phyloP scores from a whole-genome alignment of 1,139 yeast genomes.

The Sugiyamaella japonica region DNA sequence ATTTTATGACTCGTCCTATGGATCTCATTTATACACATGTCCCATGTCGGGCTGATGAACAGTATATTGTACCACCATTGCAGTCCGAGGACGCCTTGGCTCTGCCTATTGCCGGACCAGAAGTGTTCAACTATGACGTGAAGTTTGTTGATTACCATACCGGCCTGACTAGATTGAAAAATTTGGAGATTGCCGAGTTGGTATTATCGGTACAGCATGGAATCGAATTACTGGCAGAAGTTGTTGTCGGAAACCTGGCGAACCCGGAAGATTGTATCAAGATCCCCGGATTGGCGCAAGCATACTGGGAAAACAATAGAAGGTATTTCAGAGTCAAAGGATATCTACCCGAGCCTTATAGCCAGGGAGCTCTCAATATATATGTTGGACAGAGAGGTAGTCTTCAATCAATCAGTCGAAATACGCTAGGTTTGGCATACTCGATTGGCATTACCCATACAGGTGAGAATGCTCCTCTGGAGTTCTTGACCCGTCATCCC shows the following conservation, averaged over 20 bases:
- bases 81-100: constrained; percentile 76
- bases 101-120: constrained; percentile 82
- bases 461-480: constrained; percentile 59
- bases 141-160: constrained; percentile 69
- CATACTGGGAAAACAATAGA: constrained; percentile 64
- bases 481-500: constrained; percentile 73
- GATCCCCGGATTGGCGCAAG: constrained; percentile 64
- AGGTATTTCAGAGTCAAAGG: constrained; percentile 81
- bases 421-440: constrained; percentile 59
- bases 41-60: constrained; percentile 75
- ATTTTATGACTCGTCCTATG: constrained; percentile 75
- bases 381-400: constrained; percentile 63
- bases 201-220: constrained; percentile 70
- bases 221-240: constrained; percentile 63
- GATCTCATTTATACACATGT: constrained; percentile 80
- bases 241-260: constrained; percentile 35
- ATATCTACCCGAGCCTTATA: constrained; percentile 63
- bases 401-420: constrained; percentile 56
- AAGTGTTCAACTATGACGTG: constrained; percentile 62
- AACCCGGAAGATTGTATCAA: constrained; percentile 43
- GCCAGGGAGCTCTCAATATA: constrained; percentile 72
- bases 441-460: constrained; percentile 76
- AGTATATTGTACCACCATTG: constrained; percentile 82
- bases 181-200: constrained; percentile 76
- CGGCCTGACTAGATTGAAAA: constrained; percentile 69